Percentiles rank a stretch among this genome's conserved stretches.
Conservation (phyloP, 768 basidiomycete species). For the Phylloporus arenicola region DNA sequence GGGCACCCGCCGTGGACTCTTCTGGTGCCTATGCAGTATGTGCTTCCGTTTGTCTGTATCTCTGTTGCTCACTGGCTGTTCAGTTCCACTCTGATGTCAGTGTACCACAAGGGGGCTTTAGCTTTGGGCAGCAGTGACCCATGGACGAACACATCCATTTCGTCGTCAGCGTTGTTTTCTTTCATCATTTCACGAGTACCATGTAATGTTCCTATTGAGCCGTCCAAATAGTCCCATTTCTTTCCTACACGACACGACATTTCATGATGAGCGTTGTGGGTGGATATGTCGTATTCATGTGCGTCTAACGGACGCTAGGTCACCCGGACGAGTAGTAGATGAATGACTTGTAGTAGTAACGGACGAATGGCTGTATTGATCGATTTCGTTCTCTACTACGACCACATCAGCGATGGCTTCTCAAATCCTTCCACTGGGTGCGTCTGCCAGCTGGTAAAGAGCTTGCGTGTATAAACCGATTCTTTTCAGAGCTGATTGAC, state of each 20-base stretch:
- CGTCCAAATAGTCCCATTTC: conserved; percentile 13
- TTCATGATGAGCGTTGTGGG: conserved; percentile 19
- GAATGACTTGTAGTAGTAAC: conserved; percentile 22
- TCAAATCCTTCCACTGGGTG: conserved; percentile 90
- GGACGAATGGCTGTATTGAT: neutral
- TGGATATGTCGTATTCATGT: conserved; percentile 7
- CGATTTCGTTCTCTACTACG: conserved; percentile 2
- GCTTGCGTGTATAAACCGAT: neutral
- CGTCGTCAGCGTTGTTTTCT: conserved; percentile 4
- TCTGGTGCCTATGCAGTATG: conserved; percentile 71
- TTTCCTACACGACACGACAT: conserved; percentile 6
- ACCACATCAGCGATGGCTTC: conserved; percentile 64
- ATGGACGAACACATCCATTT: neutral
- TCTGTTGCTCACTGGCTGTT: conserved; percentile 6
- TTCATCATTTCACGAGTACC: conserved; percentile 20
- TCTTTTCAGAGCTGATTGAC: conserved; percentile 79
- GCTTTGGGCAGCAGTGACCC: conserved; percentile 66
- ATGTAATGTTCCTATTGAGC: conserved; percentile 12
- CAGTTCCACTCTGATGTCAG: conserved; percentile 82
- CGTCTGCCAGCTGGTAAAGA: conserved; percentile 9
- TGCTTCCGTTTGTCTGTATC: neutral
- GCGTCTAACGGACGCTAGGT: conserved; percentile 33
- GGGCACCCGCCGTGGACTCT: conserved; percentile 68
- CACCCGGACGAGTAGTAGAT: conserved; percentile 14
- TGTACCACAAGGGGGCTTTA: conserved; percentile 94